These are phyloP conservation scores for Penicillium maclennaniae DNA, from an alignment of 495 filamentous ascomycete genomes.

Conservation along the genomic window DNA sequence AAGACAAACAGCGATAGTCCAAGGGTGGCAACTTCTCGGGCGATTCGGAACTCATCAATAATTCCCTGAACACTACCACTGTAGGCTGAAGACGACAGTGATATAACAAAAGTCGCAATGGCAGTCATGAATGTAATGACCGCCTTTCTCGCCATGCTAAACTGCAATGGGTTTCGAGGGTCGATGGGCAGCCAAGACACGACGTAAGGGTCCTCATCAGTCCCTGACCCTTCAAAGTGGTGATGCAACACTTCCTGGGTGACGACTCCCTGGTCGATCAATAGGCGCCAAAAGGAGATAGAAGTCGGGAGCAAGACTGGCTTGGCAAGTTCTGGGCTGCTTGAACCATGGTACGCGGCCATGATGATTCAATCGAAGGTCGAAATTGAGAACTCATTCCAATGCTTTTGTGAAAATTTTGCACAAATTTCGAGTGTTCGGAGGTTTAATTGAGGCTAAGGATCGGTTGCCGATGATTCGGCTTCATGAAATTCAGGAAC, in stretches of 20 bases:
- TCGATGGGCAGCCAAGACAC: constrained; percentile 64
- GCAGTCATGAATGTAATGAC: constrained; percentile 52
- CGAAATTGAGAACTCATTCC: too few species aligned
- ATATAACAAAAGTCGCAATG: constrained; percentile 57
- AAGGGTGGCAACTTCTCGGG: constrained; percentile 49
- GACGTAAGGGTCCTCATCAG: constrained; percentile 59
- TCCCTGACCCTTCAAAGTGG: constrained; percentile 57
- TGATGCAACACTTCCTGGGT: constrained; percentile 46
- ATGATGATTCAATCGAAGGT: too few species aligned
- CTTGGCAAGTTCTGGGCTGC: too few species aligned
- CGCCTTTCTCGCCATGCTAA: constrained; percentile 53
- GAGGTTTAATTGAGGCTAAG: too few species aligned
- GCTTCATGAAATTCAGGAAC: too few species aligned
- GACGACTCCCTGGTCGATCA: constrained; percentile 32
- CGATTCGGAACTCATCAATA: constrained; percentile 49
- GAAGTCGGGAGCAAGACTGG: too few species aligned
- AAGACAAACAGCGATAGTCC: constrained; percentile 63
- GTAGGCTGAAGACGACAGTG: constrained; percentile 66
- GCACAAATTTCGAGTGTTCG: too few species aligned
- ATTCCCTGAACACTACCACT: constrained; percentile 56
- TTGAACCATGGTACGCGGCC: too few species aligned
- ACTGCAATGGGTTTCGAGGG: constrained; percentile 56
- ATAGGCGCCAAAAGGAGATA: too few species aligned
- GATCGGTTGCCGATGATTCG: too few species aligned
- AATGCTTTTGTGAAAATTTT: too few species aligned